Conservation (phyloP, 768 basidiomycete genomes). For the Lactifluus echinatus region DNA sequence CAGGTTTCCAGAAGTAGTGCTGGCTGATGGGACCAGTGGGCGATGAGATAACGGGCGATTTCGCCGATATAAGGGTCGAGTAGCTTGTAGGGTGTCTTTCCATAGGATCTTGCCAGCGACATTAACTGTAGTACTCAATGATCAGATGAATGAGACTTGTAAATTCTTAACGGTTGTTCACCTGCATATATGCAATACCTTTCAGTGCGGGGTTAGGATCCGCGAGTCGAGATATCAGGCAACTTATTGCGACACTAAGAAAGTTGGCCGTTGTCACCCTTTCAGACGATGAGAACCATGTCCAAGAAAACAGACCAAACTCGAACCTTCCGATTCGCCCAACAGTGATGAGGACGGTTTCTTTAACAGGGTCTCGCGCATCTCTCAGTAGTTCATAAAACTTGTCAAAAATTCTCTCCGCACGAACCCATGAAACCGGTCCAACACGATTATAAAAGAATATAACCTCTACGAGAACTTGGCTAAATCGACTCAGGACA, state of each 20-base stretch:
- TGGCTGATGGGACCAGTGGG: constrained; percentile 50
- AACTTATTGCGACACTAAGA: constrained; percentile 49
- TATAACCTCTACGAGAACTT: constrained; percentile 18
- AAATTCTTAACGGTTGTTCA: constrained; percentile 24
- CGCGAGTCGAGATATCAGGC: constrained; percentile 59
- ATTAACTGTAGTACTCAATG: constrained; percentile 39
- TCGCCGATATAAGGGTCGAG: constrained; percentile 60
- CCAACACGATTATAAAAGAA: constrained; percentile 17
- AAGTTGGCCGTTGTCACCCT: constrained; percentile 45
- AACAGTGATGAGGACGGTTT: constrained; percentile 55
- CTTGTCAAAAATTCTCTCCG: constrained; percentile 17
- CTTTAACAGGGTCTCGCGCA: constrained; percentile 38
- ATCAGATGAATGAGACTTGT: constrained; percentile 12
- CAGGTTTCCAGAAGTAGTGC: constrained; percentile 54
- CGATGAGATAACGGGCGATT: constrained; percentile 57
- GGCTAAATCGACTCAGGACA: neutral
- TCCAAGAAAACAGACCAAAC: constrained; percentile 3
- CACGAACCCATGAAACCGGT: constrained; percentile 5
- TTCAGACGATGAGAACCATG: neutral
- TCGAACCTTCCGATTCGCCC: constrained; percentile 44
- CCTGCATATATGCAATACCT: constrained; percentile 62
- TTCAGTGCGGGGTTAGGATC: constrained; percentile 60
- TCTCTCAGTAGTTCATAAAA: constrained; percentile 17
- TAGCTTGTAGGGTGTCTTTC: constrained; percentile 56
- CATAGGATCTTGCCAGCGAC: constrained; percentile 45